These are phyloP conservation scores for Gastroboletus turbinatus DNA, from an alignment of 1,284 basidiomycete genomes.

Conservation along the genomic window DNA sequence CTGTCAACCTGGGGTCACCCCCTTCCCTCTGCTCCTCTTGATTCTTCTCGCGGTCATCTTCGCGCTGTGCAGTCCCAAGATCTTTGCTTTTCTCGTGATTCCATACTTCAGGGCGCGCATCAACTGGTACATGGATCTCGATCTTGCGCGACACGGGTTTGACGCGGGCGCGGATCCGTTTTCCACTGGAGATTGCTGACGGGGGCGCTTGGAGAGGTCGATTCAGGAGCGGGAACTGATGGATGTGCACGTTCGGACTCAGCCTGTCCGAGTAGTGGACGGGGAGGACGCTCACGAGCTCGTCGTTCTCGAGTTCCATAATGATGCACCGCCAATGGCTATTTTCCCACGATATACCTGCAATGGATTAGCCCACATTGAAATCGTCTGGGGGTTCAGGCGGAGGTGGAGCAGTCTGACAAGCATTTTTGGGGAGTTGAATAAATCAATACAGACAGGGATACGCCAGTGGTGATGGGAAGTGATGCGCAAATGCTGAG, in stretches of 20 bases:
- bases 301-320: conserved; percentile 43
- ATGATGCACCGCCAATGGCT: no score
- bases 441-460: background rate
- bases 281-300: conserved; percentile 63
- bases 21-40: conserved; percentile 52
- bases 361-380: no score
- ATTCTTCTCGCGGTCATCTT: conserved; percentile 75
- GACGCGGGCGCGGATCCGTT: conserved; percentile 68
- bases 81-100: conserved; percentile 65
- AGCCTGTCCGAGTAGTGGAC: conserved; percentile 66
- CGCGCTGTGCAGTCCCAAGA: conserved; percentile 58
- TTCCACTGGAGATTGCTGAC: conserved; percentile 67
- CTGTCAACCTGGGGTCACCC: conserved; percentile 59
- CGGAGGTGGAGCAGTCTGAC: no score
- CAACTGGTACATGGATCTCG: conserved; percentile 76
- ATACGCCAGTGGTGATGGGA: background rate
- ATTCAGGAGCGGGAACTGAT: conserved; percentile 75
- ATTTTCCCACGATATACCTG: no score
- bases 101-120: conserved; percentile 76
- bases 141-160: conserved; percentile 61
- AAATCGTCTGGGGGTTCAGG: no score
- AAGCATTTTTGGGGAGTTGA: background rate
- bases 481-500: no score
- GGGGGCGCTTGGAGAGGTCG: conserved; percentile 74
- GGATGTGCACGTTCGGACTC: conserved; percentile 63